Conservation (phyloP, 352 stramenopile species). For the Globisporangium ultimum region DNA sequence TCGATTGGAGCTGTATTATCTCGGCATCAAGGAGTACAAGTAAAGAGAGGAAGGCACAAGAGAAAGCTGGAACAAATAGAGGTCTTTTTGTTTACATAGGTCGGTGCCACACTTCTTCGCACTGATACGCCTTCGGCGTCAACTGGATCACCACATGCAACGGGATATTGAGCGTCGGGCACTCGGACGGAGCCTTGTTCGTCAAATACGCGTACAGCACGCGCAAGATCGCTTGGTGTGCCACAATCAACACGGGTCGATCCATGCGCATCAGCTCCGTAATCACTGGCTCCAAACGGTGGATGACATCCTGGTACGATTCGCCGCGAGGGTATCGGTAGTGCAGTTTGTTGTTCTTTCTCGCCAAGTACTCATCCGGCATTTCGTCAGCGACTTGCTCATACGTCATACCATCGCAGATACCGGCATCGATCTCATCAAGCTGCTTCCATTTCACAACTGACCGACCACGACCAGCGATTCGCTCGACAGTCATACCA, state of each 20-base stretch:
- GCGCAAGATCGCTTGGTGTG: constrained; percentile 94
- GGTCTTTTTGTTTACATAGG: constrained; percentile 54
- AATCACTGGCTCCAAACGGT: constrained; percentile 95
- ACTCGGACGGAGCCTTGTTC: constrained; percentile 89
- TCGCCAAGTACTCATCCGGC: constrained; percentile 92
- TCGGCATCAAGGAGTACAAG: constrained; percentile 21
- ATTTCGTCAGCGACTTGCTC: constrained; percentile 95
- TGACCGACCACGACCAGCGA: constrained; percentile 43
- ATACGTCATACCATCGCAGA: constrained; percentile 97
- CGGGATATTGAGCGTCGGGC: constrained; percentile 91
- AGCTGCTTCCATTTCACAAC: constrained; percentile 91
- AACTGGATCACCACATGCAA: constrained; percentile 96
- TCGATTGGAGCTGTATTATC: constrained; percentile 66
- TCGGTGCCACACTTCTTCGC: constrained; percentile 92
- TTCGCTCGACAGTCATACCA: constrained; percentile 93
- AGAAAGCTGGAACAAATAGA: constrained; percentile 1
- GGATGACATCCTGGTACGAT: constrained; percentile 97
- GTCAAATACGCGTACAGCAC: constrained; percentile 97
- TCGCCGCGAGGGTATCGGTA: constrained; percentile 91
- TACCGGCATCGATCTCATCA: constrained; percentile 96
- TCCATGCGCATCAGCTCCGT: constrained; percentile 96
- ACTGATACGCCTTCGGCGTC: constrained; percentile 92
- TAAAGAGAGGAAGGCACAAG: not conserved
- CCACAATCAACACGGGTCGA: constrained; percentile 91
- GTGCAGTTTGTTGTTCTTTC: constrained; percentile 90